These are phyloP conservation scores for Yamadazyma mexicana DNA, from an alignment of 1,139 yeast genomes.

Conservation along the genomic window DNA sequence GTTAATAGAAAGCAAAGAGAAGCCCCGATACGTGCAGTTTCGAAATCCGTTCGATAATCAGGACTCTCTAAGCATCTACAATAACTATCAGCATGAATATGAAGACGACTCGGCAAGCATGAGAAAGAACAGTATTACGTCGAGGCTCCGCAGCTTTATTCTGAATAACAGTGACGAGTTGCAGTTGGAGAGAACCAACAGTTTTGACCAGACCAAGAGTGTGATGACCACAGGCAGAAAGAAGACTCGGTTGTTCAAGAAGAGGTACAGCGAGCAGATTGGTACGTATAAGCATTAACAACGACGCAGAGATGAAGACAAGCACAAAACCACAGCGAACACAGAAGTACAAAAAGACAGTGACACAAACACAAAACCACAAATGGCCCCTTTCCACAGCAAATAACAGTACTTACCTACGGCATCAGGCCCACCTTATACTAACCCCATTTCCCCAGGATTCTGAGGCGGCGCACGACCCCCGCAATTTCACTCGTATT, in stretches of 20 bases:
- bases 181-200: slow-evolving; percentile 15
- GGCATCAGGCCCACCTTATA: too few species aligned
- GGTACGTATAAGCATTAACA: slow-evolving; percentile 47
- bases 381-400: too few species aligned
- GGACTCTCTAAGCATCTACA: slow-evolving; percentile 9
- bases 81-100: slow-evolving; percentile 1
- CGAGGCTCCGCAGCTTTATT: slow-evolving; percentile 13
- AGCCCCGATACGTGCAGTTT: slow-evolving; percentile 11
- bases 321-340: neutral
- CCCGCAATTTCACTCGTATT: neutral
- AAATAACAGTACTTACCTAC: neutral
- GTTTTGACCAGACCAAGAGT: slow-evolving; percentile 44
- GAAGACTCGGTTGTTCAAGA: slow-evolving; percentile 11
- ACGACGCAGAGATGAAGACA: too few species aligned
- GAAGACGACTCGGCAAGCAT: slow-evolving; percentile 5
- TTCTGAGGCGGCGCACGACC: neutral
- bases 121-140: slow-evolving; percentile 18
- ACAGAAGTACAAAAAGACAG: neutral
- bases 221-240: slow-evolving; percentile 27
- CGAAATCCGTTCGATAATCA: slow-evolving; percentile 15
- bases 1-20: slow-evolving; percentile 13
- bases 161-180: slow-evolving; percentile 17
- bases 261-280: slow-evolving; percentile 20
- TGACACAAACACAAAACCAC: neutral
- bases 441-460: neutral